Evolutionary conservation across 1,139 yeast species (phyloP).

Genomic region (Wickerhamiella pararugosa): DNA sequence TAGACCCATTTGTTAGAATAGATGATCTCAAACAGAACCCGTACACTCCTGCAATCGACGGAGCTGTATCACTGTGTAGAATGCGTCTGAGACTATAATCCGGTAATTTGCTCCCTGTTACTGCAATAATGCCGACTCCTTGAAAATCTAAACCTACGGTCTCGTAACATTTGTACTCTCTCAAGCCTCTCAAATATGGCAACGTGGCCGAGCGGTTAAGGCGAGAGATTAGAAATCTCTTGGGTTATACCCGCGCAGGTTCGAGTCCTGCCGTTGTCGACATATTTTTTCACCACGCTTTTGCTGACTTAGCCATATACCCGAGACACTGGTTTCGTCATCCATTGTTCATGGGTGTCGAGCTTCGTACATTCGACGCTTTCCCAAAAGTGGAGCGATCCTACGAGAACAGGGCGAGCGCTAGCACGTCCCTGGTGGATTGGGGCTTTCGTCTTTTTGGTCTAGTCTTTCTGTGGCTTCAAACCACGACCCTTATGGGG

Average conservation of each 20-base stretch:
- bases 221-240: conserved; percentile 61
- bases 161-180: too few relatives aligned
- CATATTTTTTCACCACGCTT: conserved; percentile 16
- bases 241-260: conserved; percentile 87
- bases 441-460: conserved; percentile 49
- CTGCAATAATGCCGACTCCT: too few relatives aligned
- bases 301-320: too few relatives aligned
- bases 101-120: too few relatives aligned
- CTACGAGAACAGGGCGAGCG: conserved; percentile 55
- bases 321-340: too few relatives aligned
- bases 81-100: background rate
- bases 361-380: conserved; percentile 33
- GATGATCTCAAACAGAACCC: background rate
- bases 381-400: conserved; percentile 59
- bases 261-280: conserved; percentile 82
- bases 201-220: conserved; percentile 71
- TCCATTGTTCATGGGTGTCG: background rate
- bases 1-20: background rate
- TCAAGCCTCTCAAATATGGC: conserved; percentile 22
- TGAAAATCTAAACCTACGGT: too few relatives aligned
- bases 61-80: too few relatives aligned
- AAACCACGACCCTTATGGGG: conserved; percentile 71
- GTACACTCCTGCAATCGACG: too few relatives aligned
- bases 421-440: conserved; percentile 67
- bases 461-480: conserved; percentile 66